These are phyloP conservation scores for Entomortierella parvispora DNA, from an alignment of 192 early-diverging fungal genomes.

Conservation along the genomic window DNA sequence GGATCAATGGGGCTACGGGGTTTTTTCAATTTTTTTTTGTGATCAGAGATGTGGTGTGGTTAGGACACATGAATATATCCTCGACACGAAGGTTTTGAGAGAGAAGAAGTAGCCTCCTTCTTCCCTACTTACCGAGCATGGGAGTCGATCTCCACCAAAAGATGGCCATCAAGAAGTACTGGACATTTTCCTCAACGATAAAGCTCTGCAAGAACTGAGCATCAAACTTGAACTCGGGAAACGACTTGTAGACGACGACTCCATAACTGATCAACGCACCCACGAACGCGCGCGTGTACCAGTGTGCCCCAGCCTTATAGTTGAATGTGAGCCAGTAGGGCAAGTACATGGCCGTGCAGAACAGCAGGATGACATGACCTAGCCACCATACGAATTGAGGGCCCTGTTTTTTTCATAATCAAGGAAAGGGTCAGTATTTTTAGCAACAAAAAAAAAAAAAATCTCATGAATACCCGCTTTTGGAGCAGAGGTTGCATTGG, in stretches of 20 bases:
- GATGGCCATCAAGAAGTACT: slow-evolving; percentile 76
- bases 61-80: no score
- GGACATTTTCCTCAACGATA: slow-evolving; percentile 79
- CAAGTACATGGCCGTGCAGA: slow-evolving; percentile 52
- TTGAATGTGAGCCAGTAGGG: slow-evolving; percentile 56
- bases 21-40: no score
- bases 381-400: slow-evolving; percentile 65
- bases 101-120: neutral
- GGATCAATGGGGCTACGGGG: slow-evolving; percentile 74
- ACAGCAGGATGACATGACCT: slow-evolving; percentile 57
- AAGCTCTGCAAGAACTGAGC: slow-evolving; percentile 68
- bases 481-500: no score
- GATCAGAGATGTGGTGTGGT: no score
- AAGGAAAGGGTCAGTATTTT: slow-evolving; percentile 1
- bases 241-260: slow-evolving; percentile 82
- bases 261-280: slow-evolving; percentile 77
- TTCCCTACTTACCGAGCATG: slow-evolving; percentile 62
- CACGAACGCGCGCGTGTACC: slow-evolving; percentile 71
- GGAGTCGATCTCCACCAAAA: slow-evolving; percentile 79
- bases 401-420: slow-evolving; percentile 55
- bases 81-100: no score
- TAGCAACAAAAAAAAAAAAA: neutral
- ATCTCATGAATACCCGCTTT: no score
- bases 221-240: slow-evolving; percentile 70
- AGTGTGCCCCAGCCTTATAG: slow-evolving; percentile 41